phyloP scores from a whole-genome alignment of 352 stramenopile species.

The Peronospora belbahrii region DNA sequence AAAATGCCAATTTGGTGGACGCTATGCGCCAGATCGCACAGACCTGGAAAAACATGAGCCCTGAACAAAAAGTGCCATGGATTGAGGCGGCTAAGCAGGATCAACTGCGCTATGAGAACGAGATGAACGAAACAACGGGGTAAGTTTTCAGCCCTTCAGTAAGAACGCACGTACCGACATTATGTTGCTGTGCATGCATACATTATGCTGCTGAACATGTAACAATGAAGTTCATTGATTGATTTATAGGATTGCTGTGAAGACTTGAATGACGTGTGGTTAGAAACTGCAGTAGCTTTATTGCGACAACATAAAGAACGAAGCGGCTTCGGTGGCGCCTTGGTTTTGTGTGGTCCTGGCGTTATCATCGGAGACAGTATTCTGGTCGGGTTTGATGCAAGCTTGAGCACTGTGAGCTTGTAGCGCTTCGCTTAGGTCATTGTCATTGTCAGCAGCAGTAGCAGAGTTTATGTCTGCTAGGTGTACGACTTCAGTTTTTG shows the following conservation, averaged over 20 bases:
- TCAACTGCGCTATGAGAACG: conserved; percentile 50
- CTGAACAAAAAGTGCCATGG: conserved; percentile 51
- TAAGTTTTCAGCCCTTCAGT: conserved; percentile 8
- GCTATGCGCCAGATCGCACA: conserved; percentile 49
- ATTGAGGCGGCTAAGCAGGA: conserved; percentile 51
- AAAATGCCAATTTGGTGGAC: conserved; percentile 45
- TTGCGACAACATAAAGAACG: too few species aligned
- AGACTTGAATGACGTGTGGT: background rate
- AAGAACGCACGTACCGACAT: background rate
- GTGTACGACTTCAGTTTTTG: too few species aligned
- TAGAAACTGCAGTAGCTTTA: too few species aligned
- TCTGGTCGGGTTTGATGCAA: too few species aligned
- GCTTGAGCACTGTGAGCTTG: too few species aligned
- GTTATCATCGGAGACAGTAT: too few species aligned
- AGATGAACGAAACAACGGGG: conserved; percentile 60
- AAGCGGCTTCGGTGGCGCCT: too few species aligned
- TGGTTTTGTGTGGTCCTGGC: too few species aligned
- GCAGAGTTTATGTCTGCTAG: too few species aligned
- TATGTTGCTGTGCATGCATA: conserved; percentile 17
- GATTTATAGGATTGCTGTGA: background rate
- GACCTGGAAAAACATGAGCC: conserved; percentile 50
- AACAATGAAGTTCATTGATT: conserved; percentile 1
- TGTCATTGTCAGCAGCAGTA: too few species aligned
- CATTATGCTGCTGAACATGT: conserved; percentile 5
- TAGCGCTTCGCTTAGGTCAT: too few species aligned